phyloP scores from a whole-genome alignment of 2,329 filamentous ascomycete species.

The Xylaria sp. region DNA sequence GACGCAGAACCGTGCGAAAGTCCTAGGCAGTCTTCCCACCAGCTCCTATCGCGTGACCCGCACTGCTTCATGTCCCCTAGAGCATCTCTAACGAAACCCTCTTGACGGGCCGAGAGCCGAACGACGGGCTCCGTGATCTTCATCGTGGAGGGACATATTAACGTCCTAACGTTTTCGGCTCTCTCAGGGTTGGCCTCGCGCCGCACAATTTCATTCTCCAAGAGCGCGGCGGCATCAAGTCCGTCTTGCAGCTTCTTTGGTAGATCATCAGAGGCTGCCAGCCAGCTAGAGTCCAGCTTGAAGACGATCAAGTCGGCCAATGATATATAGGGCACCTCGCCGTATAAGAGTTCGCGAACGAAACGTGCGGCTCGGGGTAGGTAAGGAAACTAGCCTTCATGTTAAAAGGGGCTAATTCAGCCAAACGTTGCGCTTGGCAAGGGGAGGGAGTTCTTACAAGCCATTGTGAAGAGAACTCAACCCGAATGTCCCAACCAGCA shows the following conservation, averaged over 20 bases:
- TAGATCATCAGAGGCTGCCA: slow-evolving; percentile 13
- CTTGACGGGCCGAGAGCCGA: slow-evolving; percentile 16
- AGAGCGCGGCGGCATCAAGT: slow-evolving; percentile 23
- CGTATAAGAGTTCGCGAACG: slow-evolving; percentile 20
- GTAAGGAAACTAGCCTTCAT: slow-evolving; percentile 19
- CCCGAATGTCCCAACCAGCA: slow-evolving; percentile 18
- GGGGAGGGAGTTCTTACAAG: slow-evolving; percentile 22
- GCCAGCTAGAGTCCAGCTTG: slow-evolving; percentile 23
- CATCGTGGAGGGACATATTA: neutral
- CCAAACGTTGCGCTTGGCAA: neutral
- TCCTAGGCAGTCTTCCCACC: slow-evolving; percentile 24
- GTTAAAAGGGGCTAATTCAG: slow-evolving; percentile 2
- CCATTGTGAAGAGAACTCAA: slow-evolving; percentile 26
- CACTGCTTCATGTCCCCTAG: slow-evolving; percentile 21
- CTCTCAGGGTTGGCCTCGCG: neutral
- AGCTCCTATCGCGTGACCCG: slow-evolving; percentile 21
- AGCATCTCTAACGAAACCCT: slow-evolving; percentile 22
- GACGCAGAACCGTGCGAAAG: neutral
- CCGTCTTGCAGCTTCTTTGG: slow-evolving; percentile 23
- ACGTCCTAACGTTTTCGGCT: neutral
- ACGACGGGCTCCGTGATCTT: slow-evolving; percentile 3
- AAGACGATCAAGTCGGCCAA: slow-evolving; percentile 24
- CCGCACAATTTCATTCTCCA: slow-evolving; percentile 13
- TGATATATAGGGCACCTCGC: slow-evolving; percentile 27
- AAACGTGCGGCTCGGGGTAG: slow-evolving; percentile 21